Evolutionary conservation across 2,329 filamentous ascomycete species (phyloP), one percentile per base, ranked within the genome.

Genomic region (Alternaria angustiovoidea): DNA sequence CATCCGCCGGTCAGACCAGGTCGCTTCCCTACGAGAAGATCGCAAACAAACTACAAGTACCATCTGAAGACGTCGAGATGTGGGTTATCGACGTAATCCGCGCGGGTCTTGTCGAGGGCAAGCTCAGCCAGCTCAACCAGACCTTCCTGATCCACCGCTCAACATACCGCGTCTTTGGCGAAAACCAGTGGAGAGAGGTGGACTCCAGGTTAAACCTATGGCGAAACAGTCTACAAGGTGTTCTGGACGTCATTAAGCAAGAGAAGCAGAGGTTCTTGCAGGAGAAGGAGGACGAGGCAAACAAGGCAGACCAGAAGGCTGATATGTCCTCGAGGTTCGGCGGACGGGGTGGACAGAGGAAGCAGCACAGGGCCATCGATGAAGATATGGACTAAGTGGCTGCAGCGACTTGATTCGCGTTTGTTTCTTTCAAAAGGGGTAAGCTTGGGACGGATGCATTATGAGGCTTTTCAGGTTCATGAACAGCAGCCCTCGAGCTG

Each of bases 81-180:
- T 99, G 95, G 95, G 93, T 96, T 69, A 99, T 99, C 75, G 95
- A 99, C 79, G 94, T 96, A 70, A 97, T 99, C 81, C 92, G 95
- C 69, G 93, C 94, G 48, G 93, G 94, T 34, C 88, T 99, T 38
- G 92, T 99, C 53, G 95, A 99, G 84, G 95, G 95, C 78, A 96
- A 96, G 83, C 88, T 99, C 70, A 95, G 91, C 60, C 95, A 99
- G 83, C 87, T 94, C 78, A 93, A 93, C 79, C 88, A 92, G 78
- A 91, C 94, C 65, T 98, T 99, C 86, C 86, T 97, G 54, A 93
- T 99, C 64, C 95, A 99, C 85, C 89, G 95, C 78, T 93, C 93
- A 73, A 97, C 93, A 62, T 97, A 98, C 86, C 90, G 95, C 64
- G 94, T 97, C 55, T 99, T 99, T 75, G 93, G 93, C 71, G 93